Percentiles rank a stretch among this genome's conserved stretches.
phyloP scores from a whole-genome alignment of 805 yeast genomes.

The Ogataea corticis region DNA sequence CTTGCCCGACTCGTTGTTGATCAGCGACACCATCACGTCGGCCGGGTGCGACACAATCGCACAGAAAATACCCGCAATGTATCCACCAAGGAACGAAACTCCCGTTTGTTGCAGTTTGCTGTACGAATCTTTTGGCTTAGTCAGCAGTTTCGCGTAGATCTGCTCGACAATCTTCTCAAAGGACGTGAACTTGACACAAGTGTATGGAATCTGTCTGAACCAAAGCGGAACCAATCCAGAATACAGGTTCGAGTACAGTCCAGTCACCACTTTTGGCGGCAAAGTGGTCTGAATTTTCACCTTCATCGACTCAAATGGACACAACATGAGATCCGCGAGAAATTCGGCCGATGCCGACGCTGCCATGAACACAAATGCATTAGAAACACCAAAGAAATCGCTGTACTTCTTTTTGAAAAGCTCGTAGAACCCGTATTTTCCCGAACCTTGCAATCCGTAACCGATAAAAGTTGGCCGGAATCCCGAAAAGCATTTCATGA shows the following conservation, averaged over 20 bases:
- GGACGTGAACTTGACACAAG: conserved; percentile 95
- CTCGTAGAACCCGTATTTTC: conserved; percentile 95
- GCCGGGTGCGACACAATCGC: conserved; percentile 97
- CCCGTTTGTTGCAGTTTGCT: conserved; percentile 82
- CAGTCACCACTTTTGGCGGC: conserved; percentile 74
- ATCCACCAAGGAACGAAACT: conserved; percentile 93
- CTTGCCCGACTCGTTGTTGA: conserved; percentile 69
- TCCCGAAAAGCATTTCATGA: conserved; percentile 79
- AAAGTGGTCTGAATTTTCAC: conserved; percentile 91
- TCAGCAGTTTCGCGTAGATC: conserved; percentile 66
- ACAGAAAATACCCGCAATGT: conserved; percentile 95
- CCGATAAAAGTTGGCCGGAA: conserved; percentile 91
- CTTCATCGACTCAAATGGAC: conserved; percentile 95
- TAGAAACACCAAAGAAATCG: conserved; percentile 64
- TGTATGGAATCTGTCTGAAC: conserved; percentile 97
- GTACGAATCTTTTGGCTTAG: conserved; percentile 72
- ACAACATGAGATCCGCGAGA: conserved; percentile 82
- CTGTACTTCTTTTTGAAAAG: conserved; percentile 80
- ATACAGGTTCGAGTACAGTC: conserved; percentile 65
- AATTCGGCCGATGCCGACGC: conserved; percentile 95
- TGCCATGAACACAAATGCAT: conserved; percentile 72
- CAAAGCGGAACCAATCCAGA: conserved; percentile 91
- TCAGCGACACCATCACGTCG: conserved; percentile 96
- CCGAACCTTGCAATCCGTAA: conserved; percentile 94
- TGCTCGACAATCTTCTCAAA: conserved; percentile 87